phyloP scores from a whole-genome alignment of 2,329 filamentous ascomycete species.

The Claviceps sp. region DNA sequence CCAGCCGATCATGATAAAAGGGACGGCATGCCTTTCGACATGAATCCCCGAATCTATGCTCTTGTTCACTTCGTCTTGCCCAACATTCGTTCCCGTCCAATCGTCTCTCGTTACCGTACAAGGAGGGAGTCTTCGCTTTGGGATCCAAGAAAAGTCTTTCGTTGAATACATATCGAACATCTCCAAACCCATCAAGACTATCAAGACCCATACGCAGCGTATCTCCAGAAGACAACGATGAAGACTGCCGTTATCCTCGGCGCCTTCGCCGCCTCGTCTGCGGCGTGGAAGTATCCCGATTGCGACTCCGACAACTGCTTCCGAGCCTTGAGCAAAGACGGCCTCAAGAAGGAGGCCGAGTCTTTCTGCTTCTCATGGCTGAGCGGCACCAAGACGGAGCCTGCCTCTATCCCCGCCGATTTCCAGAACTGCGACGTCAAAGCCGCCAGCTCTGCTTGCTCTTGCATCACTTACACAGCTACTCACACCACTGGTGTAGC shows the following conservation, averaged over 20 bases:
- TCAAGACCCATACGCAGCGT: not conserved
- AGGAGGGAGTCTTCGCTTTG: not conserved
- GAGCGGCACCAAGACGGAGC: constrained; percentile 14
- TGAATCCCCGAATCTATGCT: not conserved
- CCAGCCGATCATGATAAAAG: not conserved
- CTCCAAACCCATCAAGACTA: constrained; percentile 9
- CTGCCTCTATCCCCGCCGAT: constrained; percentile 16
- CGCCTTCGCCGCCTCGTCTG: constrained; percentile 18
- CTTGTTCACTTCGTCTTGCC: not conserved
- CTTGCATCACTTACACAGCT: constrained; percentile 23
- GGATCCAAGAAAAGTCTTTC: not conserved
- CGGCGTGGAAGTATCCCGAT: constrained; percentile 16
- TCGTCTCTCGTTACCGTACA: constrained; percentile 4
- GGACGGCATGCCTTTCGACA: not conserved
- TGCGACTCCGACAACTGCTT: constrained; percentile 23
- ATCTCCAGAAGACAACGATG: constrained; percentile 17
- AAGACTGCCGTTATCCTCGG: constrained; percentile 18
- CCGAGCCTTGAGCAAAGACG: constrained; percentile 20
- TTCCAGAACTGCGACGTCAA: constrained; percentile 17
- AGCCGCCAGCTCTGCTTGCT: constrained; percentile 21
- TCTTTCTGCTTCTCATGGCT: constrained; percentile 22
- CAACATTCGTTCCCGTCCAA: not conserved
- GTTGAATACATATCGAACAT: not conserved
- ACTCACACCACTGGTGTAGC: constrained; percentile 12
- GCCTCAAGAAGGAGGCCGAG: constrained; percentile 16